phyloP scores from a whole-genome alignment of 306 rosid genomes.

The Abrus pulchellus region DNA sequence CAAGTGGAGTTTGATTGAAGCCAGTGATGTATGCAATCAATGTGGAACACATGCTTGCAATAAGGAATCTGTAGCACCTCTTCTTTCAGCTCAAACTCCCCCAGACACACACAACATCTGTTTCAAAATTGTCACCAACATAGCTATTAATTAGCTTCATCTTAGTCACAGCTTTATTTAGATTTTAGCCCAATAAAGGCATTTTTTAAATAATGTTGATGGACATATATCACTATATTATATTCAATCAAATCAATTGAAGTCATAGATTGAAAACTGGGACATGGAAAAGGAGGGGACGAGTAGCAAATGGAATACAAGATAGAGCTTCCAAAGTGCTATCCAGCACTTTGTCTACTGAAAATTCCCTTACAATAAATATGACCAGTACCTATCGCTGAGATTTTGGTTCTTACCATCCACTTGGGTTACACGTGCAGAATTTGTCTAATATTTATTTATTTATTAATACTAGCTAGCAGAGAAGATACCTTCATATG shows the following conservation, averaged over 20 bases:
- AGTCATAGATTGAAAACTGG: not conserved
- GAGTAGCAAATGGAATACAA: conserved; percentile 8
- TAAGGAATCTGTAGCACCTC: conserved; percentile 75
- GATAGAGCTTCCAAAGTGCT: conserved; percentile 36
- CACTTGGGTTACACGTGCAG: conserved; percentile 5
- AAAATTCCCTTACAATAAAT: not conserved
- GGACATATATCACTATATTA: not conserved
- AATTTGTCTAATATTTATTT: not conserved
- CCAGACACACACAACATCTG: conserved; percentile 94
- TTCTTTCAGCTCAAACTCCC: conserved; percentile 84
- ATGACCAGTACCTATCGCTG: not conserved
- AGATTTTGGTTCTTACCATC: conserved; percentile 36
- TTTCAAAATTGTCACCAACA: not conserved
- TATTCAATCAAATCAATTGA: conserved; percentile 2
- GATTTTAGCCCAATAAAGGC: not conserved
- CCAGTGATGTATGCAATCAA: conserved; percentile 88
- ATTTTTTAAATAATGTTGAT: not conserved
- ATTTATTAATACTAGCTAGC: not conserved
- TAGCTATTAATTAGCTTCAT: conserved; percentile 3
- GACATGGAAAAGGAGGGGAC: not conserved
- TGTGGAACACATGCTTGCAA: conserved; percentile 90
- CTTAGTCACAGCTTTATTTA: not conserved
- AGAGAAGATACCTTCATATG: conserved; percentile 42
- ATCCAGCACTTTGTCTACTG: not conserved
- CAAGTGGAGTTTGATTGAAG: conserved; percentile 81